A percentile compares a stretch with the other conserved stretches of the same genome.
Conservation (phyloP, 129 eudicot species). For the Chrysanthemum makinoi region DNA sequence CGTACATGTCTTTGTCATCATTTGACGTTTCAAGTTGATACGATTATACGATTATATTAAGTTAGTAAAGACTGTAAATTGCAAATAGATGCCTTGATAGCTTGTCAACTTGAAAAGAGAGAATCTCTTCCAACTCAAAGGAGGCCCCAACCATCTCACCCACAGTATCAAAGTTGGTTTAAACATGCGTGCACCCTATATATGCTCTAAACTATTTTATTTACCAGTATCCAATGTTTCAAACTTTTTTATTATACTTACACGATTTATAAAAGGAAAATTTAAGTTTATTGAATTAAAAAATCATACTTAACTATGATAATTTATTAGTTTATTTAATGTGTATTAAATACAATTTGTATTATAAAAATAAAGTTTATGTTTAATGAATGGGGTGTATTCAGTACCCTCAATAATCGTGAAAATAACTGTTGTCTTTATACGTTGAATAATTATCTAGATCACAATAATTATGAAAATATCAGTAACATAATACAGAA, state of each 20-base stretch:
- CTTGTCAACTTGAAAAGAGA: slow-evolving; percentile 14
- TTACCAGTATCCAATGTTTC: neutral
- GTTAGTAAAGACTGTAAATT: neutral
- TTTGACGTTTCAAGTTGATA: neutral
- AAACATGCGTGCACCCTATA: slow-evolving; percentile 22
- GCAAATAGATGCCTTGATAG: slow-evolving; percentile 21
- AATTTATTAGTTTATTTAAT: no score
- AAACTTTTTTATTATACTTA: neutral
- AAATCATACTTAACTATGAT: no score
- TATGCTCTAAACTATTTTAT: neutral
- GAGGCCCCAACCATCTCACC: slow-evolving; percentile 18
- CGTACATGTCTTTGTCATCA: neutral
- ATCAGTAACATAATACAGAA: no score
- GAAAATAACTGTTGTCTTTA: no score
- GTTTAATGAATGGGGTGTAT: no score
- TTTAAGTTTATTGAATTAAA: no score
- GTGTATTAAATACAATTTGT: no score
- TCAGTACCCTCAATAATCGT: no score
- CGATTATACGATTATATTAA: neutral
- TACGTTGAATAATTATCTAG: no score
- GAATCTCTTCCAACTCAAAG: slow-evolving; percentile 19
- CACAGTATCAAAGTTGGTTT: slow-evolving; percentile 25
- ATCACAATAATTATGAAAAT: no score
- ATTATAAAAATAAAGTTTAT: no score
- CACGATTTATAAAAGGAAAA: neutral